phyloP scores from a whole-genome alignment of 371 early-diverging fungal genomes.

The Phascolomyces articulosus region DNA sequence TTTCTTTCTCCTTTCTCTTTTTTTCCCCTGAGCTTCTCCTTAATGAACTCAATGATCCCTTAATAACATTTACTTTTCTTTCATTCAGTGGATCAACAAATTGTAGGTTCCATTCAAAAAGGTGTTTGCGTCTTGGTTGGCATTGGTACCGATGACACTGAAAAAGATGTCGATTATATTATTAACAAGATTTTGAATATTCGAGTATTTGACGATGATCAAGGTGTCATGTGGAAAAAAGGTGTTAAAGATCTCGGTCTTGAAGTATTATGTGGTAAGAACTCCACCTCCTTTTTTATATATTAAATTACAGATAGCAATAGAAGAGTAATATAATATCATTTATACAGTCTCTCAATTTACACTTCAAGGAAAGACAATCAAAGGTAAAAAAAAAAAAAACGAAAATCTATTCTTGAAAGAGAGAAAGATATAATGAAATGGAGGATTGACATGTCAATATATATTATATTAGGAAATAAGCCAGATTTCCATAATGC shows the following conservation, averaged over 20 bases:
- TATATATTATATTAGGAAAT: constrained; percentile 42
- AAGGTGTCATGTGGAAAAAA: constrained; percentile 72
- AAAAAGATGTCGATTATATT: constrained; percentile 77
- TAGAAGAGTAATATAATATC: neutral
- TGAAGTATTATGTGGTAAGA: constrained; percentile 76
- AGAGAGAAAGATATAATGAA: neutral
- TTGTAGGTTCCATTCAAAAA: constrained; percentile 71
- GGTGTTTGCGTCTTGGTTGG: constrained; percentile 83
- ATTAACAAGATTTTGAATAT: constrained; percentile 73
- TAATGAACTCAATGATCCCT: no score
- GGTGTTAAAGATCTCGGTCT: constrained; percentile 71
- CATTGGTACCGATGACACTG: constrained; percentile 71
- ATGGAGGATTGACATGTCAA: neutral
- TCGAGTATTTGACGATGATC: constrained; percentile 73
- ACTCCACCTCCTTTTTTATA: no score
- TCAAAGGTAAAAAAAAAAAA: constrained; percentile 59
- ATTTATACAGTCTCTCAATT: constrained; percentile 81
- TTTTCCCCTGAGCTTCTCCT: no score
- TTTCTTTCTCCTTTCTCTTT: neutral
- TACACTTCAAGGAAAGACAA: constrained; percentile 76
- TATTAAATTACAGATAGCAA: neutral
- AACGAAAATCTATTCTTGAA: neutral
- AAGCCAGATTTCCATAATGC: constrained; percentile 92
- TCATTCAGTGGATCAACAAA: constrained; percentile 57
- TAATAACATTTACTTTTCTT: no score